These are phyloP conservation scores for Termitomyces sp. DNA, from an alignment of 768 basidiomycete species.

Conservation along the genomic window DNA sequence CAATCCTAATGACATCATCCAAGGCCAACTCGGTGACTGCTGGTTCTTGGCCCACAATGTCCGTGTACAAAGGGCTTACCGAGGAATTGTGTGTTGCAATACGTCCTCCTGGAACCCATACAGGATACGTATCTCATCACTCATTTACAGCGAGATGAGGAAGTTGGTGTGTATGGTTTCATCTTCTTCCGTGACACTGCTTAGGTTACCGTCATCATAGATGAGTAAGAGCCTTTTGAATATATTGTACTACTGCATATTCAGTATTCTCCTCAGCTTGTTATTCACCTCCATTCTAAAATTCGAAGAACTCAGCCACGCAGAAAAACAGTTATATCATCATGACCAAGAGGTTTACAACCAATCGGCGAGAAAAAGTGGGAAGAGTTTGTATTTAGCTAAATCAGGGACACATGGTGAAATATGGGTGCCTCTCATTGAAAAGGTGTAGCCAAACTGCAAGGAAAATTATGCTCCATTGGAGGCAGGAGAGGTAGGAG, in stretches of 20 bases:
- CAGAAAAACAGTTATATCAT: constrained; percentile 42
- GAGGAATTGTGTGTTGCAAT: constrained; percentile 50
- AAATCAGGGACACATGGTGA: constrained; percentile 40
- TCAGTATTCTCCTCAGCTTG: constrained; percentile 23
- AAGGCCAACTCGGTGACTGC: constrained; percentile 45
- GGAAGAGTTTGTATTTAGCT: constrained; percentile 45
- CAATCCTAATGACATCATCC: constrained; percentile 37
- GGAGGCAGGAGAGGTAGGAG: constrained; percentile 33
- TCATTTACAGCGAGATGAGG: constrained; percentile 35
- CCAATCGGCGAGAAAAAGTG: constrained; percentile 35
- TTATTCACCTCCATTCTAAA: constrained; percentile 45
- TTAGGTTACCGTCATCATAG: constrained; percentile 50
- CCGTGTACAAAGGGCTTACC: constrained; percentile 36
- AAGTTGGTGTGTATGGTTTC: constrained; percentile 54
- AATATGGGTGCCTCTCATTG: constrained; percentile 53
- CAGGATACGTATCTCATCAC: not conserved
- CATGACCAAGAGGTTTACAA: constrained; percentile 43
- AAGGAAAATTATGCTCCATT: constrained; percentile 45
- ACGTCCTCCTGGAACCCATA: constrained; percentile 10
- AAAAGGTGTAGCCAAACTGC: constrained; percentile 58
- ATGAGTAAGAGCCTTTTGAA: constrained; percentile 33
- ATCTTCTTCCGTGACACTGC: constrained; percentile 47
- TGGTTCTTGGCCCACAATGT: constrained; percentile 49
- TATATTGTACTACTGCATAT: not conserved
- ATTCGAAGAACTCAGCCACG: constrained; percentile 38